Evolutionary conservation across 306 rosid species (phyloP).

Genomic region (Citrullus mucosospermus): DNA sequence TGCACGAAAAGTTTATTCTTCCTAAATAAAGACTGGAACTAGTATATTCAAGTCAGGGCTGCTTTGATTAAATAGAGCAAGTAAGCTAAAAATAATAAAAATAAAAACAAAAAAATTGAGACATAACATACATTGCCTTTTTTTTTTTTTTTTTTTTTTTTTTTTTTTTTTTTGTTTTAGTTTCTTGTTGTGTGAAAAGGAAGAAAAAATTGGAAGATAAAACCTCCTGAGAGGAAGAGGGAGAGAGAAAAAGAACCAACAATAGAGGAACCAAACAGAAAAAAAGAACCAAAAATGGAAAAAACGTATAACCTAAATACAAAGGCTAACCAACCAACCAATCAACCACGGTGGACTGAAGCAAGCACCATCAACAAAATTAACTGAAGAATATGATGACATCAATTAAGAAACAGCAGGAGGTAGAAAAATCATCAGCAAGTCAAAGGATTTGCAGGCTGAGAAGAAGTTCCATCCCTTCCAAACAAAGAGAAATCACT

Average conservation of each 20-base stretch:
- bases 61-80: not conserved
- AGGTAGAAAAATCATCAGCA: not conserved
- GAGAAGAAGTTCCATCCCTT: not conserved
- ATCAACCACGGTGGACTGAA: not conserved
- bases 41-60: not conserved
- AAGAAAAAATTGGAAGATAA: not conserved
- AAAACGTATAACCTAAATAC: not conserved
- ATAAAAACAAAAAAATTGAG: not conserved
- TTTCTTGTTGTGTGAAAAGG: not conserved
- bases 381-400: not conserved
- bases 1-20: conserved; percentile 35
- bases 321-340: not conserved
- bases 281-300: not conserved
- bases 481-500: not conserved
- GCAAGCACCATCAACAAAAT: not conserved
- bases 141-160: too few species aligned
- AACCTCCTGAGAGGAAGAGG: not conserved
- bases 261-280: not conserved
- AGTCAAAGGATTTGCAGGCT: not conserved
- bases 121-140: not conserved
- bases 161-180: too few species aligned
- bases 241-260: not conserved
- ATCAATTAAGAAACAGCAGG: not conserved
- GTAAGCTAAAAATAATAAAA: not conserved
- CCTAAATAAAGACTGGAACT: conserved; percentile 22